Evolutionary conservation across 2,329 filamentous ascomycete genomes (phyloP).

Genomic region (Penicillium sp.): DNA sequence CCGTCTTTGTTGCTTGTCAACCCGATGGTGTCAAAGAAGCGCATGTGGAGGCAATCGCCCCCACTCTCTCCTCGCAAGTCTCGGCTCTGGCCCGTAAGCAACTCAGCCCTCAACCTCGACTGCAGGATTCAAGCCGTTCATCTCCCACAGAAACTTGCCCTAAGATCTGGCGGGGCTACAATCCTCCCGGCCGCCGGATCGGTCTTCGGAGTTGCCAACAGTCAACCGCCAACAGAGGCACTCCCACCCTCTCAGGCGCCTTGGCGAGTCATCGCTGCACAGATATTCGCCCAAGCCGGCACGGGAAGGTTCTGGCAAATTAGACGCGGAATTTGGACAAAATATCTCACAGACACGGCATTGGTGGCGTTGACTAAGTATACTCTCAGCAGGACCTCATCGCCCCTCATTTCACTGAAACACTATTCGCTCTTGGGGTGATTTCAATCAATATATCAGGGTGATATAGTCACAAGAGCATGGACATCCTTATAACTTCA

Average conservation of each 20-base stretch:
- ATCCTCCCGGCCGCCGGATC: slow-evolving; percentile 13
- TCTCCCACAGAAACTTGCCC: not conserved
- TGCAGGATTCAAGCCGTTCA: slow-evolving; percentile 1
- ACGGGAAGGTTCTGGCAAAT: slow-evolving; percentile 27
- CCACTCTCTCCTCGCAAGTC: not conserved
- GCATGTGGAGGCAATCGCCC: not conserved
- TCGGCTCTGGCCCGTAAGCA: not conserved
- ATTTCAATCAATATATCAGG: not conserved
- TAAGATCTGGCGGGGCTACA: slow-evolving; percentile 17
- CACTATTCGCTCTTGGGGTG: not conserved
- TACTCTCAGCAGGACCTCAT: not conserved
- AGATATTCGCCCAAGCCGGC: slow-evolving; percentile 14
- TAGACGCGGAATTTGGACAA: slow-evolving; percentile 12
- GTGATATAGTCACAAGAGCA: not conserved
- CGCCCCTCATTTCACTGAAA: not conserved
- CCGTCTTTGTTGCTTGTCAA: not conserved
- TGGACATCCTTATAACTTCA: not conserved
- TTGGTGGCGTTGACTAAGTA: slow-evolving; percentile 11
- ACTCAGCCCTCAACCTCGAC: not conserved
- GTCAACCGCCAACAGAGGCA: not conserved
- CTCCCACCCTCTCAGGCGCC: slow-evolving; percentile 5
- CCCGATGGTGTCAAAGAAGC: slow-evolving; percentile 7
- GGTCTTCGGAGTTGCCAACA: not conserved
- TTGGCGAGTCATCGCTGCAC: slow-evolving; percentile 4
- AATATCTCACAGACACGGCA: slow-evolving; percentile 7